Base-by-base conservation (phyloP, 305 asterid species). In the Fraxinus paxiana region DNA sequence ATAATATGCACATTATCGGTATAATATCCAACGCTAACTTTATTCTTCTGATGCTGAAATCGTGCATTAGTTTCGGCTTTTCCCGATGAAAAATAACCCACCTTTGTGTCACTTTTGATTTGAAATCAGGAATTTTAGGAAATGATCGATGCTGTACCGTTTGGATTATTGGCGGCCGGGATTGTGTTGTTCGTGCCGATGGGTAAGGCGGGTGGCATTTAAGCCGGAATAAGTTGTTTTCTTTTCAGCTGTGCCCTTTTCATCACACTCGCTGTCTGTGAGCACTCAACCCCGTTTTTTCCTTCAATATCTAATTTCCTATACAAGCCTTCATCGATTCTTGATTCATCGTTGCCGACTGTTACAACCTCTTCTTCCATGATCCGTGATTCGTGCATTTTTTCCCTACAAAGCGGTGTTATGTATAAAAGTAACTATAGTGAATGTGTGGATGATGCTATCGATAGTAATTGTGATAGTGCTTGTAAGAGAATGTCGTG, bases 141-240 rank as follows among this genome's bases (percentile, higher is more conserved):
- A 43, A 90, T 93, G 98, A 80, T 89, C 17, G 96, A 97, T 84
- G 93, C 92, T 82, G 92, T 93, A 91, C 97, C 91, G 76, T 86
- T 93, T 34, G 96, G 97, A 41, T 79, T 92, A 75, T 86, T 93
- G 87, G 98, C 98, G 77, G 99, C 97, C 87, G 92, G 93, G 34
- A 35, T 92, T 71, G 98, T 95, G 46, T 84, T 95, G 8, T 93
- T 93, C 51, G 97, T 95, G 54, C 98, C 97, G 13, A 86, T 95
- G 91, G 99, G 92, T 38, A 91, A 93, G 98, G 98, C 98, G 34
- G 99, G 99, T 93, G 98, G 97, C 97, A 92, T 84, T 85, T 95
- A 86, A 95, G 98, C 84, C 97, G 98, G n/a, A 95, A 93, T 89
- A 92, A 92, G 86, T 86, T 95, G 90, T 90, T 95, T 22, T 92